A percentile compares a stretch with the other conserved stretches of the same genome.
These are phyloP conservation scores for Mortierella antarctica DNA, from an alignment of 192 early-diverging fungal species.

Conservation along the genomic window DNA sequence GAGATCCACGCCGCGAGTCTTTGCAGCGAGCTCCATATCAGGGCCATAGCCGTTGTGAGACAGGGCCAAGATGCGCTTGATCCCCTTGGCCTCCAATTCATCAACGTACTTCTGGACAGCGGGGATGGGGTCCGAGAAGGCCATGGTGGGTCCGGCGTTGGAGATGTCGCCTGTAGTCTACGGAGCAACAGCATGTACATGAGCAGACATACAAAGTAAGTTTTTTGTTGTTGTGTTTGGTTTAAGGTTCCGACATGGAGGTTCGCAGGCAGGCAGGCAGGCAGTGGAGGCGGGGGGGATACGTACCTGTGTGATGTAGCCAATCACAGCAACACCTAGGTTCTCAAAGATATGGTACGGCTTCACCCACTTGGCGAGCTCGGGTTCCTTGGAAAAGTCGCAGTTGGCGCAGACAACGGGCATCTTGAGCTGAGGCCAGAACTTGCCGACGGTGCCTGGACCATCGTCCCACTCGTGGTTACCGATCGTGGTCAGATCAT, in stretches of 20 bases:
- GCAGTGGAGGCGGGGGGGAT: background rate
- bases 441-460: conserved; percentile 51
- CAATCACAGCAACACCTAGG: conserved; percentile 68
- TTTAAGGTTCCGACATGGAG: background rate
- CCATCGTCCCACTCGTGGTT: conserved; percentile 81
- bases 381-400: conserved; percentile 54
- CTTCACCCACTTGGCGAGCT: conserved; percentile 54
- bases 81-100: conserved; percentile 62
- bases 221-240: background rate
- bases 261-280: no score
- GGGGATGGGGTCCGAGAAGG: conserved; percentile 62
- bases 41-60: conserved; percentile 74
- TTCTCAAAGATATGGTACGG: conserved; percentile 71
- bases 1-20: conserved; percentile 60
- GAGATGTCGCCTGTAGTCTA: conserved; percentile 62
- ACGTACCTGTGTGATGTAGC: conserved; percentile 60
- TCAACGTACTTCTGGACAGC: conserved; percentile 68
- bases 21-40: conserved; percentile 65
- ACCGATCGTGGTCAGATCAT: conserved; percentile 55
- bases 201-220: background rate
- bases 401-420: conserved; percentile 71
- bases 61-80: conserved; percentile 69
- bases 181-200: background rate
- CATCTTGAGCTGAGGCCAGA: conserved; percentile 61
- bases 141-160: conserved; percentile 50